Percentiles rank a stretch among this genome's conserved stretches.
These are phyloP conservation scores for Geotrichum fermentans DNA, from an alignment of 1,139 yeast species.

Conservation along the genomic window DNA sequence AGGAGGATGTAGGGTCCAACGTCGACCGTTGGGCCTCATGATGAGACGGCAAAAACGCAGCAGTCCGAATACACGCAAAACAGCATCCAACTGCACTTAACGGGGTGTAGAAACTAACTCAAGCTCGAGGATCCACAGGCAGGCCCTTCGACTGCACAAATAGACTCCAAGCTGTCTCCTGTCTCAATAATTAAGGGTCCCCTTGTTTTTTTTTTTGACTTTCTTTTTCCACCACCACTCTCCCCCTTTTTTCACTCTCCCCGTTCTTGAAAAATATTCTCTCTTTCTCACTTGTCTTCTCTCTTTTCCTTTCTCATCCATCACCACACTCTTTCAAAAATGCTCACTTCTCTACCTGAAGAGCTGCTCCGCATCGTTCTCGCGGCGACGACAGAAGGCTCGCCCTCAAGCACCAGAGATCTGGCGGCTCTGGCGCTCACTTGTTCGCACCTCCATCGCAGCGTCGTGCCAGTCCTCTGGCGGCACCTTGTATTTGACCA, in stretches of 20 bases:
- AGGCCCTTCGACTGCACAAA: too few species aligned
- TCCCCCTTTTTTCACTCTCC: too few species aligned
- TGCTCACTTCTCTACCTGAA: slow-evolving; percentile 5
- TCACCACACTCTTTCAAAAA: neutral
- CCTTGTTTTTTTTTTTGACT: neutral
- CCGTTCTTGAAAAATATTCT: neutral
- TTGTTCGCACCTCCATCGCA: slow-evolving; percentile 2
- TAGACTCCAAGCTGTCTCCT: too few species aligned
- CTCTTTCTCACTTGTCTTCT: neutral
- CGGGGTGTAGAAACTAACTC: too few species aligned
- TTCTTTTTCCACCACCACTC: neutral
- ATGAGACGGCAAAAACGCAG: too few species aligned
- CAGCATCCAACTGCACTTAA: too few species aligned
- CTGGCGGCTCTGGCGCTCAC: slow-evolving; percentile 1
- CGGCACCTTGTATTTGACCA: slow-evolving; percentile 6
- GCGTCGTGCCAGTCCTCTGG: slow-evolving; percentile 1
- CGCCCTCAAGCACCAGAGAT: neutral
- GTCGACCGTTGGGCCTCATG: too few species aligned
- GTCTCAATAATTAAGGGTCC: too few species aligned
- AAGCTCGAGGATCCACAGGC: too few species aligned
- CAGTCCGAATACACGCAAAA: too few species aligned
- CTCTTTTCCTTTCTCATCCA: neutral
- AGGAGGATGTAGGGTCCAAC: too few species aligned
- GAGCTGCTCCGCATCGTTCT: slow-evolving; percentile 2
- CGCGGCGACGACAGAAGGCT: neutral